A percentile compares a stretch with the other conserved stretches of the same genome.
Conservation (phyloP, 129 eudicot species). For the Flaveria linearis region DNA sequence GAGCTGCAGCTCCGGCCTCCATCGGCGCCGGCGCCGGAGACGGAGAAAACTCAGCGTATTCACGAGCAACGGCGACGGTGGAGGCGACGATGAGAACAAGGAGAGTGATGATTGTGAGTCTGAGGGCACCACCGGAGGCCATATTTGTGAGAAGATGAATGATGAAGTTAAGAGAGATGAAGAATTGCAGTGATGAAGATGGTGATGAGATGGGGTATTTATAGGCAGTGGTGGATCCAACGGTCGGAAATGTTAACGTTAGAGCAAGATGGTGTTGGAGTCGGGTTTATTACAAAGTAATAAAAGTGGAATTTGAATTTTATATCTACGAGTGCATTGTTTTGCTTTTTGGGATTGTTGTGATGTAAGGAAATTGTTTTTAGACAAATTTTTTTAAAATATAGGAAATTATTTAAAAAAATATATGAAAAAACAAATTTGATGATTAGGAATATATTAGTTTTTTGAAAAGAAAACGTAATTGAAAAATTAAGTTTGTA, state of each 20-base stretch:
- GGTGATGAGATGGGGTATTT: constrained; percentile 6
- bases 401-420: too few species aligned
- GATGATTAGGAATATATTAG: too few species aligned
- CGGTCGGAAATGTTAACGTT: constrained; percentile 40
- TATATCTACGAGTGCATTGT: too few species aligned
- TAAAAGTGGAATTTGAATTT: neutral
- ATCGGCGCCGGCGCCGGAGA: constrained; percentile 43
- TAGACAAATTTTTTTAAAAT: too few species aligned
- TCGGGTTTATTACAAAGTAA: neutral
- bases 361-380: too few species aligned
- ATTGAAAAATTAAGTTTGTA: too few species aligned
- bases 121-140: constrained; percentile 28
- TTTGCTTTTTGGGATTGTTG: too few species aligned
- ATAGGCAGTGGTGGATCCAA: neutral
- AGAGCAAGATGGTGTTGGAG: neutral
- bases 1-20: constrained; percentile 35
- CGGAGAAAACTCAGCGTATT: constrained; percentile 22
- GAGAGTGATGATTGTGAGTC: neutral
- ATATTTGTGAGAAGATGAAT: neutral
- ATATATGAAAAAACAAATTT: too few species aligned
- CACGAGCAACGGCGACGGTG: constrained; percentile 24
- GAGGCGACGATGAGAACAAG: constrained; percentile 17
- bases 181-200: constrained; percentile 2
- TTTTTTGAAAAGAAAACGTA: too few species aligned
- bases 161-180: neutral